phyloP scores from a whole-genome alignment of 2,329 filamentous ascomycete genomes.

The Colletotrichum tabaci region DNA sequence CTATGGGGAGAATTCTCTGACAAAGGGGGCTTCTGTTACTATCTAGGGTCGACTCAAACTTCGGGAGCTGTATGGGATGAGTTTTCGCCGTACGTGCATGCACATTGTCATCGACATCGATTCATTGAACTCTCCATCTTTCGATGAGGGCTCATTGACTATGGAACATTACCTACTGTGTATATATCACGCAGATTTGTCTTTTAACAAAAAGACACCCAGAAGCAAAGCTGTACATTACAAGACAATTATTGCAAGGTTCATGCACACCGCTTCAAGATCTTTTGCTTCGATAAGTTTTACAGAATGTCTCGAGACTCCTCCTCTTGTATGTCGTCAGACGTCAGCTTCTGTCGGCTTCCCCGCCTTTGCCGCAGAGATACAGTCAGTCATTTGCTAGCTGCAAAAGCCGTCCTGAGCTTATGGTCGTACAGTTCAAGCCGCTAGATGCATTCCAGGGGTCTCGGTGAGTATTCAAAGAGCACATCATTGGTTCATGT shows the following conservation, averaged over 20 bases:
- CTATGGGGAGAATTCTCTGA: neutral
- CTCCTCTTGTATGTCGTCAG: neutral
- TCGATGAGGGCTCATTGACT: neutral
- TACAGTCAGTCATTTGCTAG: neutral
- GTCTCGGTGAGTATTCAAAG: neutral
- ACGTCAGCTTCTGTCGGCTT: neutral
- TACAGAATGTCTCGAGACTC: too few relatives aligned
- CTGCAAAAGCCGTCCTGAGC: neutral
- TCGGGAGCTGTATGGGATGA: constrained; percentile 8
- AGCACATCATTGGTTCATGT: neutral
- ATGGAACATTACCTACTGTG: neutral
- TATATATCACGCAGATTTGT: neutral
- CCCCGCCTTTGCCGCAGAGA: neutral
- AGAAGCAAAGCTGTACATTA: too few relatives aligned
- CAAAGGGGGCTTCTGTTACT: neutral
- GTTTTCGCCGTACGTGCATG: neutral
- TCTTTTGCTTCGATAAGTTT: too few relatives aligned
- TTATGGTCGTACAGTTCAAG: neutral
- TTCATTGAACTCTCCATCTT: neutral
- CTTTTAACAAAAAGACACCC: too few relatives aligned
- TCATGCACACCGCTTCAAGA: too few relatives aligned
- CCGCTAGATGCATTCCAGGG: neutral
- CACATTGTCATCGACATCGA: neutral
- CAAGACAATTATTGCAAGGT: too few relatives aligned
- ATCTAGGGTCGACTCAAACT: neutral